Evolutionary conservation across 768 basidiomycete genomes (phyloP).

Genomic region (Calvatia gigantea): DNA sequence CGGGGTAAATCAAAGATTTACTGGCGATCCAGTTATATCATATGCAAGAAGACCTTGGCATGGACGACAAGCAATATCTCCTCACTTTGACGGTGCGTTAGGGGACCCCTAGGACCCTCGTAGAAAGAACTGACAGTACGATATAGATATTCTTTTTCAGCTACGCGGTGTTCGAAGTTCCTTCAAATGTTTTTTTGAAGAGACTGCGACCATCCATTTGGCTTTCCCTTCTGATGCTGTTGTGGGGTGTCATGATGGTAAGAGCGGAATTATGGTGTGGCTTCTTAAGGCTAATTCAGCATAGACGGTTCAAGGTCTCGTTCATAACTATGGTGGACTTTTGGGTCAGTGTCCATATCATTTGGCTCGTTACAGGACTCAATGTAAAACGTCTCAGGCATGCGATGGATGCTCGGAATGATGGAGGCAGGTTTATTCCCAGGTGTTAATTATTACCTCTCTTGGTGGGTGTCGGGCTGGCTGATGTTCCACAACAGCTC

Average conservation of each 20-base stretch:
- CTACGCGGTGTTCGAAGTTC: slow-evolving; percentile 75
- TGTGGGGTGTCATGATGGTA: slow-evolving; percentile 79
- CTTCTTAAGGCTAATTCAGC: neutral
- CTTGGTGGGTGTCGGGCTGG: slow-evolving; percentile 51
- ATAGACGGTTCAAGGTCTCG: slow-evolving; percentile 71
- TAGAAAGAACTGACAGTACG: neutral
- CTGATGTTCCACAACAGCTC: slow-evolving; percentile 2
- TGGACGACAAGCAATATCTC: slow-evolving; percentile 65
- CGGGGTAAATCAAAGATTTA: neutral
- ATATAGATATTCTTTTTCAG: slow-evolving; percentile 50
- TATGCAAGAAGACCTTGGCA: slow-evolving; percentile 53
- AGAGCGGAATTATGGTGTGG: slow-evolving; percentile 9
- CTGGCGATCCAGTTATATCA: slow-evolving; percentile 51
- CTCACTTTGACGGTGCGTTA: slow-evolving; percentile 50
- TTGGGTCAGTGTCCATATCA: slow-evolving; percentile 41
- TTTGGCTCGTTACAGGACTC: neutral
- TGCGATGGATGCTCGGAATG: slow-evolving; percentile 69
- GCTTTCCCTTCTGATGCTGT: slow-evolving; percentile 69
- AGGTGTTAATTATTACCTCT: slow-evolving; percentile 69
- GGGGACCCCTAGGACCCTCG: neutral
- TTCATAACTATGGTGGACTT: slow-evolving; percentile 65
- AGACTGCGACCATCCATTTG: slow-evolving; percentile 74
- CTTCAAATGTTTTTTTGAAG: slow-evolving; percentile 71
- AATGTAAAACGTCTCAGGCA: slow-evolving; percentile 32
- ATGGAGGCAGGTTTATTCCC: slow-evolving; percentile 72